These are phyloP conservation scores for Desmodesmus armatus DNA, from an alignment of 139 green algal species.

Conservation along the genomic window DNA sequence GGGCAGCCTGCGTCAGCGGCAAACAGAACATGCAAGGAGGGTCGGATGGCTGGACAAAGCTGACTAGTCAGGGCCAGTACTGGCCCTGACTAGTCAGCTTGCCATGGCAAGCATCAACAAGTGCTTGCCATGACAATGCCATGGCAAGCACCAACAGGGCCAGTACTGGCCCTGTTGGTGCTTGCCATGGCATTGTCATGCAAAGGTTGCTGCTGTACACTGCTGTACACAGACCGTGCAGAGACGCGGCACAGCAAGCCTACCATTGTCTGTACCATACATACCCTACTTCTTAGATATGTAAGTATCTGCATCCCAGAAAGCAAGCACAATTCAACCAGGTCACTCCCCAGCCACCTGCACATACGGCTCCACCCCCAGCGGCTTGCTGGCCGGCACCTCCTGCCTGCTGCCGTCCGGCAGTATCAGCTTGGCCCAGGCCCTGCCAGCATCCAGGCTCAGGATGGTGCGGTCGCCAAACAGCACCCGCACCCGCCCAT, in stretches of 20 bases:
- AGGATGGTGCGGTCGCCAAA: slow-evolving; percentile 77
- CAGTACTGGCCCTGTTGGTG: no score
- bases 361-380: slow-evolving; percentile 66
- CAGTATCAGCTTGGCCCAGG: slow-evolving; percentile 44
- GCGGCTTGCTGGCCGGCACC: slow-evolving; percentile 54
- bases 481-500: slow-evolving; percentile 66
- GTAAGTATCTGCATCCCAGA: background rate
- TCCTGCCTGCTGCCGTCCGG: slow-evolving; percentile 47
- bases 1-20: slow-evolving; percentile 36
- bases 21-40: slow-evolving; percentile 2
- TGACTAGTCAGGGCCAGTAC: no score
- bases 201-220: background rate
- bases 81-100: no score
- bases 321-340: background rate
- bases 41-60: no score
- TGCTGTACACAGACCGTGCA: background rate
- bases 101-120: no score
- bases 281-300: background rate
- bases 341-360: background rate
- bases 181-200: no score
- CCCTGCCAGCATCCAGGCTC: slow-evolving; percentile 51
- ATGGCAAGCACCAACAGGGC: no score
- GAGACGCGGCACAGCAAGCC: background rate
- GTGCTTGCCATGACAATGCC: no score
- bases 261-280: background rate